Conservation (phyloP, 192 early-diverging fungal species). For the Dissophora ornata region DNA sequence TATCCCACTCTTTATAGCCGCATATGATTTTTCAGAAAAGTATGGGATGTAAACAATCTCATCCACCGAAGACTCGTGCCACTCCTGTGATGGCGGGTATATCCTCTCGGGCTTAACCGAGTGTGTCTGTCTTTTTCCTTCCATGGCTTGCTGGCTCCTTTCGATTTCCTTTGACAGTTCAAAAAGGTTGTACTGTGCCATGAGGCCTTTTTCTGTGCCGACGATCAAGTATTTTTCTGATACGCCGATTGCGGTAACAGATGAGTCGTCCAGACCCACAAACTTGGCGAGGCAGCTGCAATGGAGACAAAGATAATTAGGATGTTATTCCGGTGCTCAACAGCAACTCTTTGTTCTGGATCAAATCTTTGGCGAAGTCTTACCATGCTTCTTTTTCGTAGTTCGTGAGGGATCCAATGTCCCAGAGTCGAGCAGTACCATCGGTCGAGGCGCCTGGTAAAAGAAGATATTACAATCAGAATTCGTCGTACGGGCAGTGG, state of each 20-base stretch:
- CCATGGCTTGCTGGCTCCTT: background rate
- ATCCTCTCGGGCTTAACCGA: conserved; percentile 20
- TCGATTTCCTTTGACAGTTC: conserved; percentile 16
- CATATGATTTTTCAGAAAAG: conserved; percentile 37
- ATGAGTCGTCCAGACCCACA: conserved; percentile 16
- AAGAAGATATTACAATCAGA: too few species aligned
- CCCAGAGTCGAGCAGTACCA: conserved; percentile 60
- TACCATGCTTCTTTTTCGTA: conserved; percentile 46
- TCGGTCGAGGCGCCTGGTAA: conserved; percentile 61
- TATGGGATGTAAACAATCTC: conserved; percentile 55
- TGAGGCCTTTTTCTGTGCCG: conserved; percentile 28
- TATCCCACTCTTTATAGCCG: conserved; percentile 20
- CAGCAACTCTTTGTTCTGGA: too few species aligned
- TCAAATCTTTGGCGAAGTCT: too few species aligned
- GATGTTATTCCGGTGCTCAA: too few species aligned
- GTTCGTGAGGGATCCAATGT: conserved; percentile 56
- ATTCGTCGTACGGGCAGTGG: too few species aligned
- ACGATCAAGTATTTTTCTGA: conserved; percentile 40
- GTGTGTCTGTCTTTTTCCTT: background rate
- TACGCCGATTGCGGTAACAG: conserved; percentile 46
- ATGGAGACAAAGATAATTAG: background rate
- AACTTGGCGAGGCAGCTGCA: conserved; percentile 52
- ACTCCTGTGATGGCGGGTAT: conserved; percentile 58
- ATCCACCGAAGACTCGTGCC: conserved; percentile 64
- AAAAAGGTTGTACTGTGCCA: conserved; percentile 36